Conservation (phyloP, 345 rosid genomes). For the Heritiera fomes region DNA sequence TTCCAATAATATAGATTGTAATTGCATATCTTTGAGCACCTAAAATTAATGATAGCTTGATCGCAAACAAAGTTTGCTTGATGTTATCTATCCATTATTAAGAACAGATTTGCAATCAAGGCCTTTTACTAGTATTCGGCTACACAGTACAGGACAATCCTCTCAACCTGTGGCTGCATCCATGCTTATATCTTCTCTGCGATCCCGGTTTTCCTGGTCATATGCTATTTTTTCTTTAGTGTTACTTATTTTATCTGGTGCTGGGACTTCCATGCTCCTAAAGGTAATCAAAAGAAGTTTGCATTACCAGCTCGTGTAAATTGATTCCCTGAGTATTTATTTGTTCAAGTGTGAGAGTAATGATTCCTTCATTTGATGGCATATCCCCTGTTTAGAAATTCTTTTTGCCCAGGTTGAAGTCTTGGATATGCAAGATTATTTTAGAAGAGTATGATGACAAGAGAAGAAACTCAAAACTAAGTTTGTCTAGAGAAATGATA, state of each 20-base stretch:
- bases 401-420: constrained; percentile 32
- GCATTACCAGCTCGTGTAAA: not conserved
- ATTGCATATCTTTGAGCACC: not conserved
- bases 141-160: constrained; percentile 11
- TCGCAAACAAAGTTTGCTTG: not conserved
- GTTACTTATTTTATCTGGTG: constrained; percentile 27
- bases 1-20: not conserved
- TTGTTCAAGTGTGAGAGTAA: not conserved
- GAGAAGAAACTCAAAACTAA: constrained; percentile 14
- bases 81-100: not conserved
- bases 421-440: constrained; percentile 31
- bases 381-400: constrained; percentile 25
- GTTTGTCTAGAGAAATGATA: constrained; percentile 19
- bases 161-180: constrained; percentile 10
- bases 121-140: not conserved
- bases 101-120: constrained; percentile 20
- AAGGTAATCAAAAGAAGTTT: constrained; percentile 26
- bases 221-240: constrained; percentile 19
- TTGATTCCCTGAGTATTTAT: not conserved
- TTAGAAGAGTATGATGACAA: constrained; percentile 22
- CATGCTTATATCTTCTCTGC: constrained; percentile 10
- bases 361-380: constrained; percentile 11
- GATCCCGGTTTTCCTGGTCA: constrained; percentile 27
- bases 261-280: constrained; percentile 20
- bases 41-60: not conserved